These are phyloP conservation scores for Medicago lupulina DNA, from an alignment of 306 rosid genomes.

Conservation along the genomic window DNA sequence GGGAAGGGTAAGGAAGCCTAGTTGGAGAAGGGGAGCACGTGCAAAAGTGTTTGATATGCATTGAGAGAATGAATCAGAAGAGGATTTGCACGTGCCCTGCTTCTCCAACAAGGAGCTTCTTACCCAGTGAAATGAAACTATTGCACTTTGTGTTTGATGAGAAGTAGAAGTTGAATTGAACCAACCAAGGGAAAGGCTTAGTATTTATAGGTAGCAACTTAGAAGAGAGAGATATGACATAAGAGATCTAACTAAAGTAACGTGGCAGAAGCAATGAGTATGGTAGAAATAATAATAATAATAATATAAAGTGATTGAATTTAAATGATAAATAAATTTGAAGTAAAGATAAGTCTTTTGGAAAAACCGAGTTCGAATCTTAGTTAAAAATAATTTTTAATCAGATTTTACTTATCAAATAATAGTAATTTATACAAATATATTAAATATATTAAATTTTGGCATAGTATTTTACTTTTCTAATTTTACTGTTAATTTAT, in stretches of 20 bases:
- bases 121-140: conserved; percentile 49
- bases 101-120: conserved; percentile 93
- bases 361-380: no score
- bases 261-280: conserved; percentile 44
- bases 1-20: conserved; percentile 64
- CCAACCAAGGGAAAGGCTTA: conserved; percentile 28
- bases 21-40: conserved; percentile 99
- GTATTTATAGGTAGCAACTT: conserved; percentile 61
- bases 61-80: conserved; percentile 12
- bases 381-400: no score
- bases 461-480: no score
- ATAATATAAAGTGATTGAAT: neutral
- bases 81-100: conserved; percentile 99
- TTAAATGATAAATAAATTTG: no score
- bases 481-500: no score
- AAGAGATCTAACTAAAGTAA: conserved; percentile 31
- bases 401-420: no score
- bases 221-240: conserved; percentile 11
- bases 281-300: neutral
- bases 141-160: conserved; percentile 6
- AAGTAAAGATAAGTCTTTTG: no score
- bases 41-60: conserved; percentile 50
- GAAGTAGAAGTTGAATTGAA: conserved; percentile 37
- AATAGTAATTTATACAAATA: no score
- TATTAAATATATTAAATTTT: no score